Percentiles rank a stretch among this genome's conserved stretches.
Conservation (phyloP, 345 rosid genomes). For the Eutrema heterophyllum region DNA sequence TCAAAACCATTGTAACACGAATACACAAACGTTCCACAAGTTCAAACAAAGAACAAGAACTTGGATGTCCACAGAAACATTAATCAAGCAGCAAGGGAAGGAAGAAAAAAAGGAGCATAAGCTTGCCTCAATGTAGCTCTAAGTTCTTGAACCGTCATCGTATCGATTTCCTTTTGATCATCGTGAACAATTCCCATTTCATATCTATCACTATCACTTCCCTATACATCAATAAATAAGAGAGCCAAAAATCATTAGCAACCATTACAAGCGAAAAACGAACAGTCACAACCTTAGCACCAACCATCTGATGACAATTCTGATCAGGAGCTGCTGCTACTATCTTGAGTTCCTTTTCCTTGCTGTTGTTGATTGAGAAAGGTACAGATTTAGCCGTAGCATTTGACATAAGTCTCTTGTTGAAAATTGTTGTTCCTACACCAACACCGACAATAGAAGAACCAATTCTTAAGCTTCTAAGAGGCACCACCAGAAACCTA, state of each 20-base stretch:
- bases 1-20: conserved; percentile 18
- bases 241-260: not conserved
- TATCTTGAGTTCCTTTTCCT: conserved; percentile 37
- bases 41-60: conserved; percentile 8
- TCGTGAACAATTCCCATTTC: conserved; percentile 36
- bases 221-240: not conserved
- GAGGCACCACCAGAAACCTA: conserved; percentile 44
- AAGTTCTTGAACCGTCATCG: conserved; percentile 74
- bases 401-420: conserved; percentile 34
- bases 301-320: conserved; percentile 16
- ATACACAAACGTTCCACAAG: not conserved
- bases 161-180: conserved; percentile 44
- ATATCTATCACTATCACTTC: conserved; percentile 14
- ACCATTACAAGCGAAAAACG: not conserved
- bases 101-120: not conserved
- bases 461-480: conserved; percentile 34
- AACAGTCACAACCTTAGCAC: conserved; percentile 25
- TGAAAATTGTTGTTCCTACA: conserved; percentile 34
- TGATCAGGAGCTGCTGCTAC: not conserved
- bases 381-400: conserved; percentile 20
- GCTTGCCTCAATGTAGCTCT: conserved; percentile 58
- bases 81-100: not conserved
- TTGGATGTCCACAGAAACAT: not conserved
- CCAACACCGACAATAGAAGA: conserved; percentile 27
- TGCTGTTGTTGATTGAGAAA: conserved; percentile 29